Conservation (phyloP, 441 rosid genomes). For the Eruca vesicaria region DNA sequence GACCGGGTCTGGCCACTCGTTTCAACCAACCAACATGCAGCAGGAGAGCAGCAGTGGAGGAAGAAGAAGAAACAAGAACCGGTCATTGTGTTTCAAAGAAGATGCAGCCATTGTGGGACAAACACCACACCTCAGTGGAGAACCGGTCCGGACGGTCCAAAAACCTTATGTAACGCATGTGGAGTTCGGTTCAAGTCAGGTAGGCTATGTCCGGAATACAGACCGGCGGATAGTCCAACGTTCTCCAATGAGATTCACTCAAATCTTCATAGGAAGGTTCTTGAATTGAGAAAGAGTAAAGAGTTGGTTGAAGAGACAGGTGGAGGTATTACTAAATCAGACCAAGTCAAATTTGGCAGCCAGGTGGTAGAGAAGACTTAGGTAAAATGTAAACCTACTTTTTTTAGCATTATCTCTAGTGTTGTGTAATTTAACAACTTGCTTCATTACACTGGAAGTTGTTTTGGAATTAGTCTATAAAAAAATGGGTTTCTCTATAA, state of each 20-base stretch:
- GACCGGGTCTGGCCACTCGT: constrained; percentile 61
- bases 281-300: constrained; percentile 84
- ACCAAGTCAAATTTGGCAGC: constrained; percentile 44
- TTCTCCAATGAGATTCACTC: constrained; percentile 80
- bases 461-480: constrained; percentile 22
- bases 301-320: constrained; percentile 42
- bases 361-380: constrained; percentile 28
- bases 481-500: background rate
- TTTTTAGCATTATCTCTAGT: constrained; percentile 32
- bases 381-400: constrained; percentile 29
- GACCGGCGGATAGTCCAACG: constrained; percentile 96
- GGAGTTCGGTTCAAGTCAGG: constrained; percentile 96
- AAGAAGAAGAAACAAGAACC: constrained; percentile 33
- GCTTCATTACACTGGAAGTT: constrained; percentile 7
- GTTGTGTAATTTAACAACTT: constrained; percentile 32
- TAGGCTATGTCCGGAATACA: constrained; percentile 76
- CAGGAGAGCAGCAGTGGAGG: constrained; percentile 30
- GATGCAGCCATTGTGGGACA: constrained; percentile 96
- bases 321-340: constrained; percentile 24
- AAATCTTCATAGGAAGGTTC: constrained; percentile 86
- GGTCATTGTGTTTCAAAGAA: constrained; percentile 39
- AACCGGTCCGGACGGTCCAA: constrained; percentile 91
- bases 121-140: constrained; percentile 97
- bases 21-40: constrained; percentile 46
- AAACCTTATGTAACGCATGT: constrained; percentile 91